Evolutionary conservation across 768 basidiomycete genomes (phyloP).

Genomic region (Lyophyllum shimeji): DNA sequence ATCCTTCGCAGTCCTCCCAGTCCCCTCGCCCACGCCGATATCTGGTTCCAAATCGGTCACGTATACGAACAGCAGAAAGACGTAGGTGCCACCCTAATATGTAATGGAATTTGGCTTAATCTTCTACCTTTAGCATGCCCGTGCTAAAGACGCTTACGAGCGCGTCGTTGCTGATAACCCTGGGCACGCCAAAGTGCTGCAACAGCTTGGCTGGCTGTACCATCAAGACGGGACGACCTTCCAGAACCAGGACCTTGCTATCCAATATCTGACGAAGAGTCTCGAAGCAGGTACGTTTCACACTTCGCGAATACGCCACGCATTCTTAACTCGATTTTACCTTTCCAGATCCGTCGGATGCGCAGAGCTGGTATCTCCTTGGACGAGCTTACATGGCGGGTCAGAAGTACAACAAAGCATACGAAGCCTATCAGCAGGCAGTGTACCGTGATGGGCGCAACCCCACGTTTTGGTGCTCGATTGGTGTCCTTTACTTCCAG

Average conservation of each 20-base stretch:
- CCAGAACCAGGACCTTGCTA: constrained; percentile 94
- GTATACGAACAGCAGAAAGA: constrained; percentile 98
- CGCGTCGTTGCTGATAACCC: constrained; percentile 93
- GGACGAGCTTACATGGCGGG: constrained; percentile 99
- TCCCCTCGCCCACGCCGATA: constrained; percentile 94
- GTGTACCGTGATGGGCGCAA: constrained; percentile 99
- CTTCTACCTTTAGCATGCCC: constrained; percentile 59
- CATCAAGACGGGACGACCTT: constrained; percentile 94
- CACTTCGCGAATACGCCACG: background rate
- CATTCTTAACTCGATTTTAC: background rate
- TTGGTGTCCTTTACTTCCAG: constrained; percentile 98
- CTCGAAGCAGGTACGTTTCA: constrained; percentile 82
- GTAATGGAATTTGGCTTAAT: constrained; percentile 14
- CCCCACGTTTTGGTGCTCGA: constrained; percentile 99
- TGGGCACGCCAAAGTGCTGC: constrained; percentile 93
- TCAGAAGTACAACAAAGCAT: constrained; percentile 98
- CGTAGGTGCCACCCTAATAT: constrained; percentile 43
- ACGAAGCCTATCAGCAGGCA: constrained; percentile 99
- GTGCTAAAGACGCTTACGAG: constrained; percentile 94
- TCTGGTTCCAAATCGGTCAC: constrained; percentile 99
- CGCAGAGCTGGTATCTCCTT: constrained; percentile 98
- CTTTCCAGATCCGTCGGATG: constrained; percentile 83
- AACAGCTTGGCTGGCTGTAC: constrained; percentile 97
- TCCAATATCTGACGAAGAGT: constrained; percentile 90
- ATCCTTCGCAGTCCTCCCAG: constrained; percentile 95